Conservation (phyloP, 129 eudicot species). For the Ambrosia trifida region DNA sequence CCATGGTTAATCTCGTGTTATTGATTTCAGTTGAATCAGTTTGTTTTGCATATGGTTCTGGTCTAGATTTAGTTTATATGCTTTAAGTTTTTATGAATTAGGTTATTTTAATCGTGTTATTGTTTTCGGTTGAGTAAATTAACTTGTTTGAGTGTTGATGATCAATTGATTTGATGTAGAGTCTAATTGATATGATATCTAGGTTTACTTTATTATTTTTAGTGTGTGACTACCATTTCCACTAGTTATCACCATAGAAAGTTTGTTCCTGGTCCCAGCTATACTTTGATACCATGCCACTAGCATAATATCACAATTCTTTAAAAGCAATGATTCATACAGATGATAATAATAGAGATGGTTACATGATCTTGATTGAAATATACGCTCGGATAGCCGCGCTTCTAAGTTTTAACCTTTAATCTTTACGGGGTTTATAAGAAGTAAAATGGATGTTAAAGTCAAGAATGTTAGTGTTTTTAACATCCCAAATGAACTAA, state of each 20-base stretch:
- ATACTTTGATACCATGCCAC: constrained; percentile 20
- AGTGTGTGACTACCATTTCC: constrained; percentile 1
- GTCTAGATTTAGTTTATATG: constrained; percentile 16
- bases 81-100: constrained; percentile 1
- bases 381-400: constrained; percentile 1
- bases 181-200: constrained; percentile 14
- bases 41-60: not conserved
- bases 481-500: not conserved
- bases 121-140: not conserved
- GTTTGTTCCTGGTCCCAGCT: constrained; percentile 22
- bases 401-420: not conserved
- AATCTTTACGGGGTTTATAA: not conserved
- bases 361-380: constrained; percentile 25
- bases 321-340: constrained; percentile 17
- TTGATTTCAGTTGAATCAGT: not conserved
- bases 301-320: constrained; percentile 1
- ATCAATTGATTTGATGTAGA: constrained; percentile 13
- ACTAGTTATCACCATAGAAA: constrained; percentile 18
- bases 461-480: no score
- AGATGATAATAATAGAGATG: constrained; percentile 12
- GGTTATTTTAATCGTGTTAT: constrained; percentile 4
- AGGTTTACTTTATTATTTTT: constrained; percentile 15
- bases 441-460: not conserved
- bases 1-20: not conserved
- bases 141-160: constrained; percentile 6